Base-by-base conservation (phyloP, 306 rosid species). In the Ormosia emarginata region DNA sequence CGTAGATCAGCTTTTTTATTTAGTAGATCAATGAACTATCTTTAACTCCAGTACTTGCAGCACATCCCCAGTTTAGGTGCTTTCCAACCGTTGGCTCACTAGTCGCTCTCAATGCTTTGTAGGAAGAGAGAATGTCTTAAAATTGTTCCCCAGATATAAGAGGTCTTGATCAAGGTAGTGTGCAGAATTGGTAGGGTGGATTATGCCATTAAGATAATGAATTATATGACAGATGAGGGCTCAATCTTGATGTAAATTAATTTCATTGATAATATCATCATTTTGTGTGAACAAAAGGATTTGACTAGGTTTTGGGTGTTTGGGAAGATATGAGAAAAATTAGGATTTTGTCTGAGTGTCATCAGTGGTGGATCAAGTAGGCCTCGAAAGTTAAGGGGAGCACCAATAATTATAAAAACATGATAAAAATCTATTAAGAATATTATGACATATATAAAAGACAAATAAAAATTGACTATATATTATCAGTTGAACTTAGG, bases 41-140 rank as follows among this genome's bases (percentile, higher is more conserved):
- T 24, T 24, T 24, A 24, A 24, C 24, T 24, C 24, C 24, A 24
- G 1, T 24, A 0, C 24, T 24, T 24, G 24, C 24, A 24, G 1
- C 24, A 24, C 24, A 24, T 24, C 91, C 89, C 59, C 63, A 74
- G 69, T 80, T 88, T 56, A 90, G 91, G 85, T 84, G 93, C 58
- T 80, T 59, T 10, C 90, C 85, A 68, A 79, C 91, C 77, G 80
- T 65, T 24, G 24, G 24, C 24, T 24, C 24, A 24, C 24, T 24
- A 24, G 24, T 15, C 37, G 49, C 32, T 84, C 90, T 84, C 75
- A 84, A 86, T 32, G 58, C 37, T 34, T 34, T 34, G 37, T 34
- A 34, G 37, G 37, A 34, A 34, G 37, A 34, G 37, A 34, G 37
- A 34, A 34, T 34, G 37, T 4, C 37, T 34, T 34, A 34, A 34